Evolutionary conservation across 2,329 filamentous ascomycete species (phyloP).

Genomic region (Tothia fuscella): DNA sequence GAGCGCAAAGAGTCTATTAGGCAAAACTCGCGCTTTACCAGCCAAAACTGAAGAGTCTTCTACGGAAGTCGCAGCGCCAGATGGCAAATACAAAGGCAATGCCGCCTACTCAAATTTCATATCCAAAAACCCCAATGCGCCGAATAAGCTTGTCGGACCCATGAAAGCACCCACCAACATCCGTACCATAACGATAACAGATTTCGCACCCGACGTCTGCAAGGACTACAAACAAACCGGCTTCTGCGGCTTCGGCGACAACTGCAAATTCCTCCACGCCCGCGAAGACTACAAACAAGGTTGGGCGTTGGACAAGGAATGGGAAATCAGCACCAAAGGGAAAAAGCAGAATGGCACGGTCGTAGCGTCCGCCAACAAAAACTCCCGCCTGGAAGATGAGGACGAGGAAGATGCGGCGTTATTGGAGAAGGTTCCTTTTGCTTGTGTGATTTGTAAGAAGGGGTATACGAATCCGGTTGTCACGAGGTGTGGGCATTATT

Average conservation of each 20-base stretch:
- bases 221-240: conserved; percentile 55
- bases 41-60: conserved; percentile 1
- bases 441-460: conserved; percentile 73
- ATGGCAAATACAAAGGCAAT: conserved; percentile 67
- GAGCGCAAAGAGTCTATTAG: conserved; percentile 45
- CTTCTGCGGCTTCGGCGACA: conserved; percentile 62
- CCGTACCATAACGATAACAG: conserved; percentile 76
- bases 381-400: conserved; percentile 31
- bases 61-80: conserved; percentile 8
- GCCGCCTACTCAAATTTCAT: conserved; percentile 65
- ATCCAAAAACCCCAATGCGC: conserved; percentile 66
- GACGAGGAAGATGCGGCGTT: conserved; percentile 55
- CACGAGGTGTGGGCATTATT: conserved; percentile 91
- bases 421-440: conserved; percentile 77
- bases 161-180: conserved; percentile 83
- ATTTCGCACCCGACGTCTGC: conserved; percentile 87
- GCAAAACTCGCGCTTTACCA: conserved; percentile 38
- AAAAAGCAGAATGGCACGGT: conserved; percentile 39
- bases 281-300: conserved; percentile 76
- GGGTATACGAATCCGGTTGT: conserved; percentile 69
- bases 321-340: conserved; percentile 69
- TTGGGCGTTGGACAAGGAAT: conserved; percentile 90
- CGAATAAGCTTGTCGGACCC: conserved; percentile 61
- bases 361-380: conserved; percentile 47
- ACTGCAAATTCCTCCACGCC: conserved; percentile 70